Base-by-base conservation (phyloP, 257 asterid genomes). In the Misopates orontium region DNA sequence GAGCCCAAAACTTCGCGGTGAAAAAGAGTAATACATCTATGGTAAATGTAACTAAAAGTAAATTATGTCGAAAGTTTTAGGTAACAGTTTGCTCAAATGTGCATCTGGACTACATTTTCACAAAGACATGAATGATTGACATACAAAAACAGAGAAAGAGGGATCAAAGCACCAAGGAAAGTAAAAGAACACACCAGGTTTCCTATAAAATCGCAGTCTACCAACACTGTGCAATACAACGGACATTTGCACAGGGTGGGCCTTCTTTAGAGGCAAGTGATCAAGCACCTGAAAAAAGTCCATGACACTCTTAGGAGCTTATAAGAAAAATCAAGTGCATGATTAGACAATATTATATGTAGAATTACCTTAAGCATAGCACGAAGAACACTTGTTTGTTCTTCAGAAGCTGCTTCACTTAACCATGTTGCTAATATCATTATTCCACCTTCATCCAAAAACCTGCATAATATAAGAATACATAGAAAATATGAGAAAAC, bases 381-480 rank as follows among this genome's bases (percentile, higher is more conserved):
- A 71, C 76, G 80, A 71, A 94, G 84, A 78, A 79, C 83, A 69
- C 87, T 86, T 17, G 98, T 83, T 73, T 94, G 99, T 72, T 94
- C 99, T 85, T 94, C 99, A 20, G 66, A 66, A 66, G 91, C 94
- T 52, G 98, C 96, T 79, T 90, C 87, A 79, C 91, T 79, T 82
- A 94, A 73, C 99, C 98, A 94, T 45, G 96, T 87, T 6, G 96
- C 97, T 74, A 94, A 81, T 69, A 94, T 86, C 96, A 90, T 79
- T 57, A 87, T 77, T 59, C 99, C 96, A 14, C 95, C 98, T 73
- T 94, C 87, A 54, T 71, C 70, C 73, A 91, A 76, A 60, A 94
- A 90, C 99, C 99, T 94, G 83, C 42, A 74, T 73, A 25, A 57
- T 56, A 73, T 41, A 52, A 64, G 68, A 55, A 66, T 59, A 59